phyloP scores from a whole-genome alignment of 1,284 basidiomycete genomes.

The Ceratobasidium sp. region DNA sequence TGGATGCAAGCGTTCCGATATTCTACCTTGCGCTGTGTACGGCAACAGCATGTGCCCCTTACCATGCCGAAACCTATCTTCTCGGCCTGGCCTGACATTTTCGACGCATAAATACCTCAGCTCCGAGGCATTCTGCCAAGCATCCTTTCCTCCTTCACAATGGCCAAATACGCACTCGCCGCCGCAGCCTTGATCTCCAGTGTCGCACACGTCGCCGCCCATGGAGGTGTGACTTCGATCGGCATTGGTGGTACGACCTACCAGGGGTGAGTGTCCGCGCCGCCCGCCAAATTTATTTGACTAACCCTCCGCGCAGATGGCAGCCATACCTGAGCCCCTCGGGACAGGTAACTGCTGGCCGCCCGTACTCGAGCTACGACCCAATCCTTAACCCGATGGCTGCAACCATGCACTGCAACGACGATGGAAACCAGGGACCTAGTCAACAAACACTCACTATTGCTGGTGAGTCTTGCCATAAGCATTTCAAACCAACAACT shows the following conservation, averaged over 20 bases:
- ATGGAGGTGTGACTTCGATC: slow-evolving; percentile 27
- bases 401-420: slow-evolving; percentile 46
- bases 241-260: slow-evolving; percentile 24
- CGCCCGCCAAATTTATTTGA: too few species aligned
- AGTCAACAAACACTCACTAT: slow-evolving; percentile 26
- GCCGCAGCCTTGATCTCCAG: slow-evolving; percentile 17
- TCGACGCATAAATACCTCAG: not conserved
- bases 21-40: slow-evolving; percentile 17
- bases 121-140: not conserved
- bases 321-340: slow-evolving; percentile 24
- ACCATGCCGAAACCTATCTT: slow-evolving; percentile 4
- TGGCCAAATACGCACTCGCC: slow-evolving; percentile 4
- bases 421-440: slow-evolving; percentile 27
- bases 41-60: slow-evolving; percentile 17
- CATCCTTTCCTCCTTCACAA: not conserved
- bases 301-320: slow-evolving; percentile 26
- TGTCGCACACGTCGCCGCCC: slow-evolving; percentile 13
- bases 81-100: not conserved
- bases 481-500: not conserved
- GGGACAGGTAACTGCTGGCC: slow-evolving; percentile 46
- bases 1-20: slow-evolving; percentile 14
- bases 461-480: slow-evolving; percentile 2
- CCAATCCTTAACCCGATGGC: slow-evolving; percentile 46
- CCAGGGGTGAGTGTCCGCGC: slow-evolving; percentile 6
- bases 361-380: slow-evolving; percentile 47